phyloP scores from a whole-genome alignment of 1,284 basidiomycete genomes.

The Melampsora larici-populina region DNA sequence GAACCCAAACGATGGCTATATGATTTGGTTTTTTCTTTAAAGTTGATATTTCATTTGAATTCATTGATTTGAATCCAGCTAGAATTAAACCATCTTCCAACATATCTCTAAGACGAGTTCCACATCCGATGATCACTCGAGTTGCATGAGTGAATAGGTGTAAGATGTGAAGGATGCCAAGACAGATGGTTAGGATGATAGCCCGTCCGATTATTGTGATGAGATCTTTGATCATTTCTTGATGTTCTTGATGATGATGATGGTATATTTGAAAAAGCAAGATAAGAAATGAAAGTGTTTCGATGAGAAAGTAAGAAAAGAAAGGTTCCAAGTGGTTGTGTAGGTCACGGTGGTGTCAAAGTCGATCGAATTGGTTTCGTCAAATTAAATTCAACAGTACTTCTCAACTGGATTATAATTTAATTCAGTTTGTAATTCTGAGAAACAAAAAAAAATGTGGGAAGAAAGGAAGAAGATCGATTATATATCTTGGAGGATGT shows the following conservation, averaged over 20 bases:
- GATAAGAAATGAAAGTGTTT: no score
- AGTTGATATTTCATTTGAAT: background rate
- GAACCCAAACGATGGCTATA: constrained; percentile 27
- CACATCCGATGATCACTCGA: background rate
- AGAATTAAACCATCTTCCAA: background rate
- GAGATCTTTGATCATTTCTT: background rate
- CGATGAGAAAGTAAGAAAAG: no score
- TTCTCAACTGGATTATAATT: no score
- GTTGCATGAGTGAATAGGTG: constrained; percentile 33
- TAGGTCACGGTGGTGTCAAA: no score
- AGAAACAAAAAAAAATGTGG: no score
- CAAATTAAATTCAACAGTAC: no score
- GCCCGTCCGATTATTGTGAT: background rate
- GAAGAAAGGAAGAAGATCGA: no score
- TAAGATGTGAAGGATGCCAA: constrained; percentile 6
- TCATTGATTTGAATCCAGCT: background rate
- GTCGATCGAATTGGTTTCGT: no score
- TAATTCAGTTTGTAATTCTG: no score
- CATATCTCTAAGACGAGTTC: background rate
- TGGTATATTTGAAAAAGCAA: no score
- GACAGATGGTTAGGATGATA: background rate
- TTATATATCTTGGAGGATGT: no score
- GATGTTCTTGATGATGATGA: background rate
- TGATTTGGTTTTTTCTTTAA: constrained; percentile 22
- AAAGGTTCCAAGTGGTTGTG: no score